Percentiles rank a stretch among this genome's conserved stretches.
These are phyloP conservation scores for Aspergillus brasiliensis DNA, from an alignment of 2,329 filamentous ascomycete species.

Conservation along the genomic window DNA sequence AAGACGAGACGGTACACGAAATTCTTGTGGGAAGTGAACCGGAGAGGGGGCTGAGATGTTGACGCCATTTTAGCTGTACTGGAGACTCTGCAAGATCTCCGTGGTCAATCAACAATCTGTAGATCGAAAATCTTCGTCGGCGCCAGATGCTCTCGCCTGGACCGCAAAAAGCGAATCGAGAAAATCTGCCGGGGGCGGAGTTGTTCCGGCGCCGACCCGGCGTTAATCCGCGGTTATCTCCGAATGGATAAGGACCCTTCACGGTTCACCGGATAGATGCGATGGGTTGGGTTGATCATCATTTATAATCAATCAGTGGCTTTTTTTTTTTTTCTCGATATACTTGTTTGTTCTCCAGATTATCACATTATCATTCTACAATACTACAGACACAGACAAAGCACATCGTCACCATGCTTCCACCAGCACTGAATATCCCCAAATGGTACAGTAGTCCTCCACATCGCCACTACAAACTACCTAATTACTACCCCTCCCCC, in stretches of 20 bases:
- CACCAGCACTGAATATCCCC: conserved; percentile 47
- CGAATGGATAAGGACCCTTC: conserved; percentile 11
- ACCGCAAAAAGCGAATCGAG: conserved; percentile 26
- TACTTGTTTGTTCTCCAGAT: neutral
- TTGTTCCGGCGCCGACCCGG: conserved; percentile 33
- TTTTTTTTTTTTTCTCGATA: neutral
- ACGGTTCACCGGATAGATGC: conserved; percentile 11
- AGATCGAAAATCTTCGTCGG: neutral
- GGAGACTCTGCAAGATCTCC: conserved; percentile 17
- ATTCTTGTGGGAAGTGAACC: conserved; percentile 81
- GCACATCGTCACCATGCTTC: conserved; percentile 31
- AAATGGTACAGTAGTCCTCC: conserved; percentile 41
- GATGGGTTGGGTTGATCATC: neutral
- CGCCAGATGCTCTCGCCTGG: conserved; percentile 3
- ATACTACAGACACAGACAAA: neutral
- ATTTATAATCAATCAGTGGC: conserved; percentile 2
- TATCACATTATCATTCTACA: neutral
- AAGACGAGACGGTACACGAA: conserved; percentile 84
- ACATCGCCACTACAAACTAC: neutral
- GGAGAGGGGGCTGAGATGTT: conserved; percentile 56
- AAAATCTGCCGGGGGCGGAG: conserved; percentile 34
- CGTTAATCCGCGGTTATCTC: conserved; percentile 34
- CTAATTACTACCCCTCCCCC: conserved; percentile 21
- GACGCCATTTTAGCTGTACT: conserved; percentile 35
- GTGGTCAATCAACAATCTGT: conserved; percentile 3